Conservation (phyloP, 2,329 filamentous ascomycete genomes). For the Aspergillus quadrilineatus region DNA sequence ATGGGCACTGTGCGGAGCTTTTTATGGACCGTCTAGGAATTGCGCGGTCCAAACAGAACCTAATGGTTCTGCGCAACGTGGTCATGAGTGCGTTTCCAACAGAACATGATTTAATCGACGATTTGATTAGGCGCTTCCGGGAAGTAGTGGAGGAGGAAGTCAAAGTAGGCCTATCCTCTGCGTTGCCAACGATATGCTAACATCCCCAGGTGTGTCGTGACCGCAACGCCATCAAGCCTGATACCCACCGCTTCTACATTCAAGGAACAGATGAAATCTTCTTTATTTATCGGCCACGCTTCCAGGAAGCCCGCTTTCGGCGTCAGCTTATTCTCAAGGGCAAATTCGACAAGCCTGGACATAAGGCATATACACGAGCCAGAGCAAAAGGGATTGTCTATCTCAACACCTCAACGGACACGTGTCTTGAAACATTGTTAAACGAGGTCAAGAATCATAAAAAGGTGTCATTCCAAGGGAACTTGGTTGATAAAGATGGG, state of each 20-base stretch:
- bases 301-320: slow-evolving; percentile 3
- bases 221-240: not conserved
- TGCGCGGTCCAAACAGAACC: slow-evolving; percentile 34
- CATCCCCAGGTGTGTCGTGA: not conserved
- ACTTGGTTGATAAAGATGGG: no score
- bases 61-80: slow-evolving; percentile 50
- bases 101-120: no score
- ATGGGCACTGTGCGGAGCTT: slow-evolving; percentile 25
- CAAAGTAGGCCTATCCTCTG: not conserved
- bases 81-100: slow-evolving; percentile 43
- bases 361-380: not conserved
- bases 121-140: not conserved
- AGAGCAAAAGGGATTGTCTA: not conserved
- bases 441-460: no score
- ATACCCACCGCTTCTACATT: slow-evolving; percentile 2
- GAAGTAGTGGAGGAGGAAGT: slow-evolving; percentile 10
- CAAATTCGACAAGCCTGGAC: not conserved
- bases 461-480: no score
- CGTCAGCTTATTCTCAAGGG: slow-evolving; percentile 1
- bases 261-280: not conserved
- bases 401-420: not conserved
- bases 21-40: slow-evolving; percentile 44
- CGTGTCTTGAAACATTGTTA: not conserved
- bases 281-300: not conserved
- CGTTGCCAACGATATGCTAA: not conserved